Evolutionary conservation across 257 asterid genomes (phyloP), one percentile per base, ranked within the genome.

Genomic region (Solanum pinnatisectum): DNA sequence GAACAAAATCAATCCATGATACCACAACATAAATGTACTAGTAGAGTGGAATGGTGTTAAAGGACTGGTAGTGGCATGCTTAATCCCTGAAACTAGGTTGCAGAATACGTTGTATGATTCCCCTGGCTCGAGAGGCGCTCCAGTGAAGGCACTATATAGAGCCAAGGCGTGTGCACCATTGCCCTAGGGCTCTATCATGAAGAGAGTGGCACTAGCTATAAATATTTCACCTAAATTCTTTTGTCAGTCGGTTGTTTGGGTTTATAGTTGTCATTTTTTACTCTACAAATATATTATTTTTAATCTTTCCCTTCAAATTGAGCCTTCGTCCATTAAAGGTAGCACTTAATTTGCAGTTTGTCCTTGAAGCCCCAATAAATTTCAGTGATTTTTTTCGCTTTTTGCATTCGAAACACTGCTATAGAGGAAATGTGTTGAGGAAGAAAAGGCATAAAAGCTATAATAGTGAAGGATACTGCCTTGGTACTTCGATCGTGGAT

Each of bases 401-500:
- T 27, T 46, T 27, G 22, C 68, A 2, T 81, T 44, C 6, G 20
- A 16, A 81, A 30, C 65, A 79, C 42, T 46, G 25, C 84, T 44
- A 42, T 25, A 27, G 79, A 89, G 49, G 22, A 91, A 88, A 88
- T 85, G 10, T 46, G 33, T 16, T 1, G 39, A 32, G 70, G 39
- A 9, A 22, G 56, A 77, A 49, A 65, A 60, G 44, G 3, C 6
- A 46, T 67, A 83, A 86, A 87, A 46, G 60, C 60, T 46, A 39
- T 67, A 15, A 60, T 20, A 89, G 37, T 35, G 71, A 93, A 95
- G 99, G 99, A 96, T 96, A 95, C 99, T 95, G 97, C 99, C 98
- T 93, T 96, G 99, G 92, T 96, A 95, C 87, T 96, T 96, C 87
- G 99, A 96, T 79, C 98, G 95, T 33, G 99, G 99, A 86, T 96